Base-by-base conservation (phyloP, 768 basidiomycete genomes). In the Atractiella rhizophila region DNA sequence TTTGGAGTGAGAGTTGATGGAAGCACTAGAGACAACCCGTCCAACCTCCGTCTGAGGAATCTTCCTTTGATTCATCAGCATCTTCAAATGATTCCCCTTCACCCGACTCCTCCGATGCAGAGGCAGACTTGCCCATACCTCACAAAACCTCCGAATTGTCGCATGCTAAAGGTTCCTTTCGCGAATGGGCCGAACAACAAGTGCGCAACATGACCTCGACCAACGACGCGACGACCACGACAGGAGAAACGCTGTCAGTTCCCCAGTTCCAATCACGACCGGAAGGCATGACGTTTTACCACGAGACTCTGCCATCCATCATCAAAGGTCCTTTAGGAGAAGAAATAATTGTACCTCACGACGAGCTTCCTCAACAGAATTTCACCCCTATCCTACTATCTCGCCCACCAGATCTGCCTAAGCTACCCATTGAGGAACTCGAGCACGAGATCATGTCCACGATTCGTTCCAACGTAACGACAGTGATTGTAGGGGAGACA, bases 401-500 rank as follows among this genome's bases (percentile, higher is more conserved):
- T 26, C 25, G 24, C 38, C 31, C n/a, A 12, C 15, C 11, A 27
- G 15, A 8, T 16, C 16, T 26, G 37, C 23, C 37, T 6, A 38
- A 76, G 43, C 61, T 98, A 2, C 91, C 91, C 4, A 82, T 96
- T 47, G 68, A 81, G 16, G 71, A 77, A 6, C 86, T 96, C 57
- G 91, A 98, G 53, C 85, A 96, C 53, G 66, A 71, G 2, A 82
- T 98, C 40, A 76, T 96, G 73, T 85, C 88, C 54, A 70, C 82
- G 4, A 71, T 98, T 33, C 59, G 81, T 40, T 62, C 91, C 27
- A 73, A 96, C 56, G 71, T 76, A 0, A 77, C 88, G 5, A 74
- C 83, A 23, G 68, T 86, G 42, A 73, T 91, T 32, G 76, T 73
- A 46, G 75, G 91, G 58, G 88, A 98, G 64, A 98, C 91, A 13